Evolutionary conservation across 805 yeast genomes (phyloP), one percentile per base, ranked within the genome.

Genomic region (Zygosaccharomyces siamensis): DNA sequence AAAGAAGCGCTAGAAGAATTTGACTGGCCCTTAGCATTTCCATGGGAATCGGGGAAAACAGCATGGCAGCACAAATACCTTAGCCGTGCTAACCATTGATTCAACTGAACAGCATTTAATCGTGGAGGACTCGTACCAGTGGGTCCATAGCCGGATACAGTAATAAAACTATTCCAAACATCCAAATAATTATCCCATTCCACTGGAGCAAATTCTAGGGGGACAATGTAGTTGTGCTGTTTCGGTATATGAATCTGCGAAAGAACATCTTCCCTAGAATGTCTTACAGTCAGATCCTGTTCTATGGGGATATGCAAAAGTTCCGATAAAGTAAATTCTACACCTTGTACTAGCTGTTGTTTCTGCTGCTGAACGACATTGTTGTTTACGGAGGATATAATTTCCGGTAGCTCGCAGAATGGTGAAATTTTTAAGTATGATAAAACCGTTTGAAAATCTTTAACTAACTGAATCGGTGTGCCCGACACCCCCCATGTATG

Each of bases 401-500:
- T 54, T 12, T 52, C 55, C 3, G 59, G 55, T 11, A 50, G 43
- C 18, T 71, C 70, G 45, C 71, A 71, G 54, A 88, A 86, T 0
- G 98, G 99, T 32, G 72, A 70, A 12, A 80, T 63, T 53, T 83
- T 73, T 51, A 89, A 64, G 59, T 88, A 92, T 11, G 79, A 75
- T 30, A 90, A 62, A 4, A 89, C 73, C 0, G 95, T 84, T 39
- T 77, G 80, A 42, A 90, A 72, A 64, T 92, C 97, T 28, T 73
- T 67, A 35, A 79, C 75, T 52, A 77, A 78, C 54, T 83, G 81
- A 12, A 89, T 84, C 0, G 97, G 95, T 0, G 99, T 93, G 5
- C 99, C 99, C 0, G 96, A 87, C 0, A 90, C 97, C 12, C 96
- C 97, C 98, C 98, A 93, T 0, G 96, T 81, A 68, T 93, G 97